Percentiles rank a stretch among this genome's conserved stretches.
Evolutionary conservation across 139 green algal genomes (phyloP).

Genomic region (Trebouxia sp.): DNA sequence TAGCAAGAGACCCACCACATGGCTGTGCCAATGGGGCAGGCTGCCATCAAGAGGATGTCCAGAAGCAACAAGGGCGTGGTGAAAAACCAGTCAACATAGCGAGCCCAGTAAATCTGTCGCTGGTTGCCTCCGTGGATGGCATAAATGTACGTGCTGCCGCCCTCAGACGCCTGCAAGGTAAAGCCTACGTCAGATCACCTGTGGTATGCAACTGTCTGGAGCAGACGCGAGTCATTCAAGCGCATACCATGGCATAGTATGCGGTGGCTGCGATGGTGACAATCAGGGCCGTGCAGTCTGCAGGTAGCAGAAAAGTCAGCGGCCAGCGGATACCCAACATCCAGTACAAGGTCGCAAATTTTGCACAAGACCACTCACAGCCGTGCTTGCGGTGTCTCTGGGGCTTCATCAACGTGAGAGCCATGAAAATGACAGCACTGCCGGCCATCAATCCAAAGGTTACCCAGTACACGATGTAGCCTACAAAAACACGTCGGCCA

Average conservation of each 20-base stretch:
- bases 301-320: background rate
- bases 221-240: background rate
- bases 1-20: constrained; percentile 35
- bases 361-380: constrained; percentile 7
- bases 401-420: constrained; percentile 9
- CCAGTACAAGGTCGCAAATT: background rate
- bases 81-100: constrained; percentile 40
- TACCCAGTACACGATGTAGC: constrained; percentile 30
- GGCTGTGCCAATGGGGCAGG: constrained; percentile 16
- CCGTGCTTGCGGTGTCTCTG: constrained; percentile 19
- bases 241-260: constrained; percentile 34
- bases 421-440: constrained; percentile 26
- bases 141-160: background rate
- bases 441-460: constrained; percentile 27
- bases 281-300: constrained; percentile 30
- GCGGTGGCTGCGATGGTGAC: constrained; percentile 22
- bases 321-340: background rate
- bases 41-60: constrained; percentile 28
- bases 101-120: constrained; percentile 4
- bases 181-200: background rate
- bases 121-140: background rate
- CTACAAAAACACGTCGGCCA: no score
- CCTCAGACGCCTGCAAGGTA: background rate
- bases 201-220: background rate
- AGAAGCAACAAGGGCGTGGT: constrained; percentile 39